phyloP scores from a whole-genome alignment of 345 rosid species.

The Combretum micranthum region DNA sequence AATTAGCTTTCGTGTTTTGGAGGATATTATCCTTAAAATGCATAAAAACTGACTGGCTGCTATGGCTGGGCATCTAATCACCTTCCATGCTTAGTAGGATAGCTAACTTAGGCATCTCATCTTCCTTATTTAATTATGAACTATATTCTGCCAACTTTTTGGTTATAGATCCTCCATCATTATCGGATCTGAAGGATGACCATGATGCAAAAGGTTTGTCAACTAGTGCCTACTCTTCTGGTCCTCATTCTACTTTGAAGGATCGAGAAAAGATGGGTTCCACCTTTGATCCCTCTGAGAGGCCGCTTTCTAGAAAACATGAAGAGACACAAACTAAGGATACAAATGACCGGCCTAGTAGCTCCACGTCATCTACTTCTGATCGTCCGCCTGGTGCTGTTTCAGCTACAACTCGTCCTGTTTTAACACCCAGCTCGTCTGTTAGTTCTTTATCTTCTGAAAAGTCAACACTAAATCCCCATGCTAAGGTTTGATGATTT shows the following conservation, averaged over 20 bases:
- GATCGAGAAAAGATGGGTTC: conserved; percentile 36
- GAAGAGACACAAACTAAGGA: conserved; percentile 30
- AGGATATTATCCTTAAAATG: too few species aligned
- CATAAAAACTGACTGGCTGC: too few species aligned
- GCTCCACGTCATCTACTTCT: conserved; percentile 57
- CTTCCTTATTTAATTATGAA: background rate
- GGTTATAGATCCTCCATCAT: conserved; percentile 32
- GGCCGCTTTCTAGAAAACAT: conserved; percentile 28
- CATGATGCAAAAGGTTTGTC: conserved; percentile 25
- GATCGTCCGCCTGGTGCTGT: conserved; percentile 32
- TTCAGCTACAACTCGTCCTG: conserved; percentile 44
- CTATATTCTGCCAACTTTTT: background rate
- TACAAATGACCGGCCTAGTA: conserved; percentile 44
- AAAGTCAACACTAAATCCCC: conserved; percentile 66
- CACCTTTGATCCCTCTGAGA: conserved; percentile 31
- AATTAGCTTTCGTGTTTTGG: too few species aligned
- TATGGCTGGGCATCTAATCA: too few species aligned
- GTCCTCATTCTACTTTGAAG: conserved; percentile 26
- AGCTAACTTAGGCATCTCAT: background rate
- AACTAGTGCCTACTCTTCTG: conserved; percentile 23
- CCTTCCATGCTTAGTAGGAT: background rate
- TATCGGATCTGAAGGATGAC: conserved; percentile 23
- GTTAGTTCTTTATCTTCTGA: conserved; percentile 72
- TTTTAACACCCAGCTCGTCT: conserved; percentile 77
- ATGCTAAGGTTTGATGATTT: conserved; percentile 59